Evolutionary conservation across 352 stramenopile genomes (phyloP), one percentile per base, ranked within the genome.

Genomic region (Globisporangium abappressorium): DNA sequence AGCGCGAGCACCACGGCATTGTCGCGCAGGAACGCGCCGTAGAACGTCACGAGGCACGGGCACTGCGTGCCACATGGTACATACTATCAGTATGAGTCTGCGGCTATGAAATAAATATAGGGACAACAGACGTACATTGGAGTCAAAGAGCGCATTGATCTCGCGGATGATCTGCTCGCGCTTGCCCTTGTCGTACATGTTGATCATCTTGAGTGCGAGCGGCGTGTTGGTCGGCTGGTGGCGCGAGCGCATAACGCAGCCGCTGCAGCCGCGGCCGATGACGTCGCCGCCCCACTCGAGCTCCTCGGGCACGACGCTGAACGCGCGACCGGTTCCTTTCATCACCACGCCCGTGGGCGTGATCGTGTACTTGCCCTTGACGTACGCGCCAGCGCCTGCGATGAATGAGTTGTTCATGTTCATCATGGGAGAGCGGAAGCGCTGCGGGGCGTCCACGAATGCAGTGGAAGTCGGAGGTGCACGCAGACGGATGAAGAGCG

Each of bases 1-100:
- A 98, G 85, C 36, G 89, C 91, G 41, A 98, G 82, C 58, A 95
- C 91, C 58, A 97, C 89, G 2, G 88, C 82, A n/a, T 89, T 87
- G 64, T 98, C 90, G 28, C 87, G 79, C 33, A 97, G 82, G 68
- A 97, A 97, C 6, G 92, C 91, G 14, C 92, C 92, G 71, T 94
- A 96, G 71, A 98, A 97, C 33, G 87, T 92, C 46, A 98, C 89
- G 33, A 98, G 85, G 62, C 84, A 90, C 34, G 80, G 79, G 55
- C 87, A 93, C 76, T 87, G 14, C 41, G 20, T 41, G 34, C 34
- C 9, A 2, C 34, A 47, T n/a, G 14, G 5, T 6, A 6, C 4
- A 22, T 49, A 49, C 1, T 18, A 6, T 49, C 22, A 49, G 15
- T 2, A 22, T 49, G 43, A 49, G 5, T 11, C 43, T 49, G 43